Base-by-base conservation (phyloP, 2,329 filamentous ascomycete genomes). In the Ophiostoma australiae region DNA sequence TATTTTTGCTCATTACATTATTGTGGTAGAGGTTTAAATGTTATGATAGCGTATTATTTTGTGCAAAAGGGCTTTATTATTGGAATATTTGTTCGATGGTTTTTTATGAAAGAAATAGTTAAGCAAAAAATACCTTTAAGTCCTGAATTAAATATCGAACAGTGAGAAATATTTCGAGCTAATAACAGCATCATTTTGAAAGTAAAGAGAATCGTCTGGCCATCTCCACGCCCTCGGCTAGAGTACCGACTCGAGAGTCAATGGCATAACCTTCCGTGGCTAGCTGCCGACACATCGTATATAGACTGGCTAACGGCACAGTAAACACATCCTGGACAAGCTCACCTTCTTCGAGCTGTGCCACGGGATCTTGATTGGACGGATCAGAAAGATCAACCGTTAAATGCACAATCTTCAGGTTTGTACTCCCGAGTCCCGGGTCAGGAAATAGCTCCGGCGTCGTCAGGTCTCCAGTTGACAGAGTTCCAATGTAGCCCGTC, bases 171-270 rank as follows among this genome's bases (percentile, higher is more conserved):
- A 31, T 31, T 41, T 41, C 39, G 39, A 41, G 4, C 1, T 41
- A 8, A 15, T 8, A 52, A 7, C 1, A 2, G 23, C 2, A 27
- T 23, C 11, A 27, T 27, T 58, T 58, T 4, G n/a, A 33, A 17
- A 4, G 13, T 33, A 63, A 20, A 23, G 31, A 67, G 71, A 86
- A 82, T 73, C 80, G 80, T 81, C 88, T 90, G 27, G 90, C 90
- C 73, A 92, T 80, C 77, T 94, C 88, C 72, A 94, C 89, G 0
- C 91, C 91, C 78, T 94, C 91, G 0, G 91, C 92, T 66, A 94
- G 80, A 5, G 90, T 92, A 1, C 90, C 91, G 1, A 94, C 89
- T 55, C 91, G 84, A 6, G 91, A 91, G 79, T 95, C 92, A 74
- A 95, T 91, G 0, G 90, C 91, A 78, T 87, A 93, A 0, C 92